phyloP scores from a whole-genome alignment of 1,284 basidiomycete genomes.

The Ceratobasidium sp. region DNA sequence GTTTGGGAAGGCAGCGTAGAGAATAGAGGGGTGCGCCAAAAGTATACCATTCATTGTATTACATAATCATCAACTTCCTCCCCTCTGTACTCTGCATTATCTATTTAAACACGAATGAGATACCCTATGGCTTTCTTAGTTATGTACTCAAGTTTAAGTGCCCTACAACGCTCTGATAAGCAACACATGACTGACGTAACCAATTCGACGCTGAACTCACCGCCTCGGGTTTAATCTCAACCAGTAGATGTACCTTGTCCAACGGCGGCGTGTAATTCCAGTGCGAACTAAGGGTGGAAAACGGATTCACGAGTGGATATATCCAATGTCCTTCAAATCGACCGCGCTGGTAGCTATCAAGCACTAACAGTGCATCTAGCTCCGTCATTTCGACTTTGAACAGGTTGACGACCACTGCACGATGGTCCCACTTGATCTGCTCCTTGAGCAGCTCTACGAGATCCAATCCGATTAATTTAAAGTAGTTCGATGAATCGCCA shows the following conservation, averaged over 20 bases:
- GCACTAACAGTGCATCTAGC: not conserved
- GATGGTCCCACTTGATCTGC: not conserved
- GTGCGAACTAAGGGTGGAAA: not conserved
- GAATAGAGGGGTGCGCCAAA: no score
- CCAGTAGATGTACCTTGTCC: not conserved
- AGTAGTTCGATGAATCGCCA: not conserved
- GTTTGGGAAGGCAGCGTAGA: no score
- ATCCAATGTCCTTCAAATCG: not conserved
- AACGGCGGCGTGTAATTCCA: not conserved
- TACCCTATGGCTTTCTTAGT: no score
- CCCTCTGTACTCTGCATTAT: no score
- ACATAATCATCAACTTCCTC: no score
- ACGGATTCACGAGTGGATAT: not conserved
- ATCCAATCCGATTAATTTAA: not conserved
- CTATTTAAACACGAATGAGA: no score
- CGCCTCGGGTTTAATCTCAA: not conserved
- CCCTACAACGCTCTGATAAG: no score
- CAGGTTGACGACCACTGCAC: not conserved
- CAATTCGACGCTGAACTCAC: not conserved
- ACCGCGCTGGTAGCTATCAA: not conserved
- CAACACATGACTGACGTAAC: no score
- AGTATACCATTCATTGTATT: no score
- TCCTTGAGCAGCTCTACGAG: not conserved
- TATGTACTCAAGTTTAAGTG: no score
- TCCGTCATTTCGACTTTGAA: not conserved